Evolutionary conservation across 345 rosid species (phyloP).

Genomic region (Eucalyptus marginata): DNA sequence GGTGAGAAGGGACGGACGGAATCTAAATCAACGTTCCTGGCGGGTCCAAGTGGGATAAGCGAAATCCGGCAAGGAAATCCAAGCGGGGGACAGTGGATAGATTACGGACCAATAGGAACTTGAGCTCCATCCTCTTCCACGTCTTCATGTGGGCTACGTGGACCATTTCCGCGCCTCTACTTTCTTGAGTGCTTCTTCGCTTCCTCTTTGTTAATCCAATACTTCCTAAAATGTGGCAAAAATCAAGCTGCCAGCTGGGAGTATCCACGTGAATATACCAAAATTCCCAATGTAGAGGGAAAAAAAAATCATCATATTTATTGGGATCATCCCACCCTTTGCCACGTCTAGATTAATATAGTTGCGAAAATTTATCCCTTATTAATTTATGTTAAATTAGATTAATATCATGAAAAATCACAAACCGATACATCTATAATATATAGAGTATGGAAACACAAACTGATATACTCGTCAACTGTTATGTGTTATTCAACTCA

Average conservation of each 20-base stretch:
- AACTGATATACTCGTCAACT: accelerated
- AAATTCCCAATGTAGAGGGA: background rate
- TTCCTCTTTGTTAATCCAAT: background rate
- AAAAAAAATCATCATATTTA: accelerated
- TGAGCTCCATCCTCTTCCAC: conserved; percentile 42
- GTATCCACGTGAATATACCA: background rate
- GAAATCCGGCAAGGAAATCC: conserved; percentile 60
- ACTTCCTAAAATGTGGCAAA: background rate
- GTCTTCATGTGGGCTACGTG: conserved; percentile 7
- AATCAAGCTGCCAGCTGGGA: background rate
- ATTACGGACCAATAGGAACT: conserved; percentile 57
- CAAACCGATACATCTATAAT: accelerated
- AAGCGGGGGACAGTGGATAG: conserved; percentile 34
- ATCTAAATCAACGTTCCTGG: conserved; percentile 18
- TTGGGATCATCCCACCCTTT: background rate
- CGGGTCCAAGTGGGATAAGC: conserved; percentile 35
- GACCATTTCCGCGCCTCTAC: background rate
- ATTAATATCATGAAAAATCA: accelerated
- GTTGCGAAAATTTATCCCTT: no score
- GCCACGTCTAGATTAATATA: background rate
- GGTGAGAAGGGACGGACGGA: background rate
- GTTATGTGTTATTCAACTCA: accelerated
- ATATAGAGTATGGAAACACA: no score
- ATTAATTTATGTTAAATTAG: accelerated
- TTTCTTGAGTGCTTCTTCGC: background rate